These are phyloP conservation scores for Verbascum thapsus DNA, from an alignment of 257 asterid genomes.

Conservation along the genomic window DNA sequence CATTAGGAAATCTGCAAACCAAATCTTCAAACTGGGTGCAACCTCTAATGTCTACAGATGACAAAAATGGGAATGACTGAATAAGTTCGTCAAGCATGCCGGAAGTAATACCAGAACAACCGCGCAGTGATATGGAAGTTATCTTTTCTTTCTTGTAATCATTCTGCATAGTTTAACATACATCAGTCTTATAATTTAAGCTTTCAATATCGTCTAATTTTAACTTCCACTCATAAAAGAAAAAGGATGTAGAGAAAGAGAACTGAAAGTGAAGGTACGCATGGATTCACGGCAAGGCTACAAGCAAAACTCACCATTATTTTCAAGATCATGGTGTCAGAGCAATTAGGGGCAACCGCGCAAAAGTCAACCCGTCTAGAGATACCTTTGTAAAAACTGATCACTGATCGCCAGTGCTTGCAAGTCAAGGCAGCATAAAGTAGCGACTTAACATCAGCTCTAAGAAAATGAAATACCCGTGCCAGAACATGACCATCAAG, in stretches of 20 bases:
- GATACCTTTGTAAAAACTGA: slow-evolving; percentile 57
- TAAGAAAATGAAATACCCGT: slow-evolving; percentile 86
- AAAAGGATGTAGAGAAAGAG: slow-evolving; percentile 4
- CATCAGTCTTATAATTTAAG: slow-evolving; percentile 26
- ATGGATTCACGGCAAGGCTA: not conserved
- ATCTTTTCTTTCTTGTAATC: slow-evolving; percentile 73
- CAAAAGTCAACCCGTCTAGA: slow-evolving; percentile 76
- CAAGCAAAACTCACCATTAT: slow-evolving; percentile 60
- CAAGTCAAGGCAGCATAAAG: slow-evolving; percentile 77
- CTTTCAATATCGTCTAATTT: slow-evolving; percentile 3
- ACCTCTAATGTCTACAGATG: slow-evolving; percentile 84
- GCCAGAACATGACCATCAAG: slow-evolving; percentile 81
- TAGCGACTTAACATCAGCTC: slow-evolving; percentile 80
- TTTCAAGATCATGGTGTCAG: slow-evolving; percentile 58
- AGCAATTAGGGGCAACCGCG: slow-evolving; percentile 60
- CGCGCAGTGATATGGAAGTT: slow-evolving; percentile 71
- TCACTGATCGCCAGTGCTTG: slow-evolving; percentile 85
- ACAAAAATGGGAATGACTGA: slow-evolving; percentile 57
- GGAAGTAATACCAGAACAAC: slow-evolving; percentile 73
- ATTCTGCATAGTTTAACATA: slow-evolving; percentile 59
- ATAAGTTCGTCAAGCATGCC: slow-evolving; percentile 78
- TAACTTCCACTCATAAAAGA: not conserved
- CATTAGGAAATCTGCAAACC: slow-evolving; percentile 71
- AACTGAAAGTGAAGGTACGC: not conserved
- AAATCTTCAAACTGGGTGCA: slow-evolving; percentile 87